phyloP scores from a whole-genome alignment of 768 basidiomycete species.

The Austroboletus eburneus region DNA sequence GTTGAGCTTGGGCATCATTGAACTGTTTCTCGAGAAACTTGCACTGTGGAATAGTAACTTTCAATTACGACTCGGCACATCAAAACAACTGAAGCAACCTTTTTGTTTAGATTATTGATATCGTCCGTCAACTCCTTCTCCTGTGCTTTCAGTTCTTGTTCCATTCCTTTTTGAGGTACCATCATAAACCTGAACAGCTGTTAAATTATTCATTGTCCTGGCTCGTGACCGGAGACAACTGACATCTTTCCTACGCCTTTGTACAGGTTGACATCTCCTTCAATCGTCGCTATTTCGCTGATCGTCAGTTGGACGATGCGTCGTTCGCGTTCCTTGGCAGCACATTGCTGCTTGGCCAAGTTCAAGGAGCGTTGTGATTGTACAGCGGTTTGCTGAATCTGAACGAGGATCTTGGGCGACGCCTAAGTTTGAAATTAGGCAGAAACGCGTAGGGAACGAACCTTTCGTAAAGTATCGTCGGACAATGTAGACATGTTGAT shows the following conservation, averaged over 20 bases:
- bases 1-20: constrained; percentile 81
- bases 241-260: constrained; percentile 97
- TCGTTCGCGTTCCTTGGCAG: constrained; percentile 82
- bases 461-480: constrained; percentile 83
- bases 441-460: constrained; percentile 22
- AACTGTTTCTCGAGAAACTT: constrained; percentile 95
- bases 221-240: constrained; percentile 3
- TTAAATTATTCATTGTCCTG: constrained; percentile 1
- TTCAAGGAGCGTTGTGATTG: constrained; percentile 79
- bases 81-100: constrained; percentile 44
- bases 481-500: constrained; percentile 51
- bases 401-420: constrained; percentile 69
- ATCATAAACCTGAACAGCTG: constrained; percentile 73
- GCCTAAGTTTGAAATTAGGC: constrained; percentile 15
- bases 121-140: constrained; percentile 87
- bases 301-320: constrained; percentile 88
- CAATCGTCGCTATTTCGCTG: constrained; percentile 69
- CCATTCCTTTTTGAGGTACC: constrained; percentile 77
- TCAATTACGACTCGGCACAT: not conserved
- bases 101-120: constrained; percentile 76
- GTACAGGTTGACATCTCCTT: constrained; percentile 77
- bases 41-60: constrained; percentile 40
- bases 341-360: constrained; percentile 68
- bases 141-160: constrained; percentile 64
- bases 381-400: constrained; percentile 89